These are phyloP conservation scores for Podosphaera fusca DNA, from an alignment of 2,329 filamentous ascomycete species.

Conservation along the genomic window DNA sequence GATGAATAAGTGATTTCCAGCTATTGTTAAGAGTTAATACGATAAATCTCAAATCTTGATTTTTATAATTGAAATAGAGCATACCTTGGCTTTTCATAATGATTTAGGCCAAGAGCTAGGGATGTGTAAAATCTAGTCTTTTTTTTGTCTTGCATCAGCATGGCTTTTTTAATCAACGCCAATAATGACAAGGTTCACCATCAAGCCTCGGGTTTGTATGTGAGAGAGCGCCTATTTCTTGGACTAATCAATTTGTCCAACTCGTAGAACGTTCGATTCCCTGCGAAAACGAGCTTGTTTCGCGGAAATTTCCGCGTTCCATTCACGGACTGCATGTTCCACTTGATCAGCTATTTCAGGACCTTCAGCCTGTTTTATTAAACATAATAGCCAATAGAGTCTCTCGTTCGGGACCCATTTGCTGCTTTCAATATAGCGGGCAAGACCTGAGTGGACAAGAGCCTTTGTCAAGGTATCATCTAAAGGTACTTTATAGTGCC, in stretches of 20 bases:
- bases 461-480: background rate
- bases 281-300: background rate
- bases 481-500: background rate
- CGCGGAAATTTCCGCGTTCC: background rate
- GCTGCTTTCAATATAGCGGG: background rate
- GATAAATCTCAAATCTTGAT: too few relatives aligned
- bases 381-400: background rate
- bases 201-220: background rate
- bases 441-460: conserved; percentile 1
- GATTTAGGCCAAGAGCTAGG: too few relatives aligned
- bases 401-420: background rate
- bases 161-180: background rate
- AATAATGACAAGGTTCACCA: background rate
- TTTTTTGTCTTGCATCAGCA: too few relatives aligned
- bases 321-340: background rate
- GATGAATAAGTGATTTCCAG: too few relatives aligned
- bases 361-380: background rate
- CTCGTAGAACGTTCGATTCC: conserved; percentile 1
- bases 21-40: too few relatives aligned
- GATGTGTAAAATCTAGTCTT: too few relatives aligned
- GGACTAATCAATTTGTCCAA: conserved; percentile 1
- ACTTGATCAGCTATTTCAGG: background rate
- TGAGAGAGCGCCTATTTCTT: background rate
- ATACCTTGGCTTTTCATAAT: too few relatives aligned
- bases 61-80: too few relatives aligned